Evolutionary conservation across 75 land plant species (phyloP).

Genomic region (Sequoia sempervirens): DNA sequence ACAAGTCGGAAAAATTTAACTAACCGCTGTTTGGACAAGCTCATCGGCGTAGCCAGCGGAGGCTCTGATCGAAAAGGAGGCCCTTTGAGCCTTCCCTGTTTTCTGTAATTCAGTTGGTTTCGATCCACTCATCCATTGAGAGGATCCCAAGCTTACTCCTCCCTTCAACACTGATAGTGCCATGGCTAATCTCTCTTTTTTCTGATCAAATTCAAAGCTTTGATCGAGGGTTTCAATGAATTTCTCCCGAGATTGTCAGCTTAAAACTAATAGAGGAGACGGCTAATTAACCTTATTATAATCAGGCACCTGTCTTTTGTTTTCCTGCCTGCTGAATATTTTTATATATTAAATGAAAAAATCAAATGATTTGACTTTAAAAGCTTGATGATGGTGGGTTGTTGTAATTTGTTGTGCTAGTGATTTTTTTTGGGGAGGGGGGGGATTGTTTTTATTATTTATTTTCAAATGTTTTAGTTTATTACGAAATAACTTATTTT

Average conservation of each 20-base stretch:
- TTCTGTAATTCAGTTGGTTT: not conserved
- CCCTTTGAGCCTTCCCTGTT: constrained; percentile 5
- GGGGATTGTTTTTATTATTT: no score
- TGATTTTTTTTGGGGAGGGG: no score
- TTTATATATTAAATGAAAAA: no score
- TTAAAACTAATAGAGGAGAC: not conserved
- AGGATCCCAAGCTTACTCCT: not conserved
- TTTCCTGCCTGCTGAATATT: no score
- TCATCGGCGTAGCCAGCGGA: constrained; percentile 69
- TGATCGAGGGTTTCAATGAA: not conserved
- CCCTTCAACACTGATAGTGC: not conserved
- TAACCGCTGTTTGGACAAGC: constrained; percentile 86
- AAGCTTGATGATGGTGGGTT: no score
- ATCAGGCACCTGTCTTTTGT: not conserved
- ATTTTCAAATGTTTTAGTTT: no score
- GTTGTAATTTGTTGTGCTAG: no score
- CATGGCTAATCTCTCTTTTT: not conserved
- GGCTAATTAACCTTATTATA: not conserved
- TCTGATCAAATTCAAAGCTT: not conserved
- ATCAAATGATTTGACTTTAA: no score
- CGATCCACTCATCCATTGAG: not conserved
- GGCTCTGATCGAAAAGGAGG: constrained; percentile 47
- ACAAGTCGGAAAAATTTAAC: constrained; percentile 4
- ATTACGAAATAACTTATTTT: no score
- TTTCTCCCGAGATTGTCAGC: not conserved